Evolutionary conservation across 352 stramenopile genomes (phyloP).

Genomic region (Aphanomyces stellatus): DNA sequence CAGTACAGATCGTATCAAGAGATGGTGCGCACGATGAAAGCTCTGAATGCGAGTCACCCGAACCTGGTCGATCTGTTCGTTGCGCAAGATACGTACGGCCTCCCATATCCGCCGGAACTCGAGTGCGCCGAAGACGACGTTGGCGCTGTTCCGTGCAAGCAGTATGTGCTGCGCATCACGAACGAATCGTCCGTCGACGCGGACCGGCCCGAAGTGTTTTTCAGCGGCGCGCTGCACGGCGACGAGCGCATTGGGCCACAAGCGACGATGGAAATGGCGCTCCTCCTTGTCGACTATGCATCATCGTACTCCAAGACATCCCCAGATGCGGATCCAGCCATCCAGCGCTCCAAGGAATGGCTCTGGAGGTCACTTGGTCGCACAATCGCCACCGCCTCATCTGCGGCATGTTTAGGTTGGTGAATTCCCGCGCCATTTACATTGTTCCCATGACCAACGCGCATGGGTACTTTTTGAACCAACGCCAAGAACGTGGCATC

Average conservation of each 20-base stretch:
- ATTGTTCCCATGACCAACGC: conserved; percentile 92
- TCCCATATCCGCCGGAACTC: conserved; percentile 65
- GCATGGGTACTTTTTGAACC: conserved; percentile 84
- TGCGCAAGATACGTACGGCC: conserved; percentile 71
- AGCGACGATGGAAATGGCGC: conserved; percentile 83
- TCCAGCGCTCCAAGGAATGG: conserved; percentile 13
- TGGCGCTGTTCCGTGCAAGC: conserved; percentile 40
- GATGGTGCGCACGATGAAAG: conserved; percentile 49
- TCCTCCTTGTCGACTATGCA: conserved; percentile 71
- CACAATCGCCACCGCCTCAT: conserved; percentile 40
- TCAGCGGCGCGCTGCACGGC: conserved; percentile 94
- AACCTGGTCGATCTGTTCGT: conserved; percentile 71
- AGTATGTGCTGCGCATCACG: conserved; percentile 82
- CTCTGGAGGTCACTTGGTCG: conserved; percentile 12
- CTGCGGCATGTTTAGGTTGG: conserved; percentile 28
- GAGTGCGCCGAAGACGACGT: conserved; percentile 46
- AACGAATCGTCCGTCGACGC: conserved; percentile 79
- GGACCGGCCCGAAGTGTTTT: conserved; percentile 90
- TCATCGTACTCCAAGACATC: conserved; percentile 27
- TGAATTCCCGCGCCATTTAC: conserved; percentile 79
- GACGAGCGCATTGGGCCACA: conserved; percentile 92
- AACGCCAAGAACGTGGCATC: conserved; percentile 74
- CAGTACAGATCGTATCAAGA: conserved; percentile 62
- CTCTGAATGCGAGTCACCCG: conserved; percentile 66
- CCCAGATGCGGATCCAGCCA: not conserved